These are phyloP conservation scores for Cupressus sempervirens DNA, from an alignment of 75 land plant species.

Conservation along the genomic window DNA sequence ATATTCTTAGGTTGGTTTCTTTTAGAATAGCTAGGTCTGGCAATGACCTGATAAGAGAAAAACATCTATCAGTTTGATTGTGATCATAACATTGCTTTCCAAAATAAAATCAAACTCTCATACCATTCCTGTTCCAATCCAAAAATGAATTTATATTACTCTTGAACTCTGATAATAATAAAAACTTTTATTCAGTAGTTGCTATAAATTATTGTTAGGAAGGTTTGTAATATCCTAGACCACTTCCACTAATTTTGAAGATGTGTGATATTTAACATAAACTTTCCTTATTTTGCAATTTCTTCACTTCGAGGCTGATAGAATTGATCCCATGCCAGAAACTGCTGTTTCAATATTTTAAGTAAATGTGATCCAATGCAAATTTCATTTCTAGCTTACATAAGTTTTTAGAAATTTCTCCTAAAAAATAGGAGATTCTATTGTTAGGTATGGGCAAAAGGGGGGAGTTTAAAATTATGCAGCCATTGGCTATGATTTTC, in stretches of 20 bases:
- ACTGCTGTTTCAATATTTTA: no score
- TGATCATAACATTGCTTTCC: background rate
- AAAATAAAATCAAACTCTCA: background rate
- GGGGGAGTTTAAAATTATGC: no score
- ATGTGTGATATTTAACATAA: background rate
- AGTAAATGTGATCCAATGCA: no score
- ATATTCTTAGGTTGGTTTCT: conserved; percentile 54
- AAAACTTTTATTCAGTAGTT: background rate
- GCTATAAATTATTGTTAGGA: background rate
- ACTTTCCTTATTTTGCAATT: background rate
- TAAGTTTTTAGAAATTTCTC: no score
- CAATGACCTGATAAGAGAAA: conserved; percentile 47
- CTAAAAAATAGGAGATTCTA: no score
- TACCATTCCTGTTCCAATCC: background rate
- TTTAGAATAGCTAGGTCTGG: conserved; percentile 69
- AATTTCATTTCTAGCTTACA: no score
- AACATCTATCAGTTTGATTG: background rate
- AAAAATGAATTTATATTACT: background rate
- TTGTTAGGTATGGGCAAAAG: no score
- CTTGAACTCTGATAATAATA: background rate
- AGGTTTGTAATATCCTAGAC: background rate
- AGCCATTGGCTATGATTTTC: no score
- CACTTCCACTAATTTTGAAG: background rate
- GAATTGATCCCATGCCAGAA: no score
- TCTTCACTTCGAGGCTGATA: background rate